Percentiles rank a stretch among this genome's conserved stretches.
Evolutionary conservation across 805 yeast species (phyloP).

Genomic region (Teunomyces lycoperdinae): DNA sequence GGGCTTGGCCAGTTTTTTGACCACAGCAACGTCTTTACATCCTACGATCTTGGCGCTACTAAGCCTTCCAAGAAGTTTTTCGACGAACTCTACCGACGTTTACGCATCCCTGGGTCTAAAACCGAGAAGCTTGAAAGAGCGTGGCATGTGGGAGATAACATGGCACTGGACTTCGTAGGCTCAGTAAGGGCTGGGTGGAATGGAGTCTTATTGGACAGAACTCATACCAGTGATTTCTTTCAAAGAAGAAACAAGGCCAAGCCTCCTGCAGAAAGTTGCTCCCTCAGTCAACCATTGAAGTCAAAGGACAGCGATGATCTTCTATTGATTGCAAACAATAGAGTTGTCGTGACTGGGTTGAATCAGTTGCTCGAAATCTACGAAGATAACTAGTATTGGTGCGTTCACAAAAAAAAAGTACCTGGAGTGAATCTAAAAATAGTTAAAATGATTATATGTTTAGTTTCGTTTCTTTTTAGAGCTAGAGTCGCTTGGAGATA

Average conservation of each 20-base stretch:
- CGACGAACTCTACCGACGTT: constrained; percentile 23
- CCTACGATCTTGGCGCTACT: constrained; percentile 52
- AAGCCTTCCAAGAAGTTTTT: constrained; percentile 56
- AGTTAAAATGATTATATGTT: not conserved
- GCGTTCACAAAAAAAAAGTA: not conserved
- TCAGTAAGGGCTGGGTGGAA: constrained; percentile 59
- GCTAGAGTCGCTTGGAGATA: not conserved
- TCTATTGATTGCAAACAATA: constrained; percentile 32
- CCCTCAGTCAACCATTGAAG: constrained; percentile 4
- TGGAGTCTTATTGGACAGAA: constrained; percentile 54
- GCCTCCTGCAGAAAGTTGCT: constrained; percentile 8
- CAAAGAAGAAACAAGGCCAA: constrained; percentile 2
- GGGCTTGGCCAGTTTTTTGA: constrained; percentile 42
- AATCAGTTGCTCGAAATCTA: constrained; percentile 12
- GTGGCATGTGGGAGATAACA: constrained; percentile 73
- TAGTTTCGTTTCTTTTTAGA: not conserved
- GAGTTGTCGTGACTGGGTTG: constrained; percentile 25
- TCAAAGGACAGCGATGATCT: constrained; percentile 11
- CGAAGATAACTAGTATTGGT: not conserved
- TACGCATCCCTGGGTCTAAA: constrained; percentile 5
- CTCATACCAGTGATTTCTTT: constrained; percentile 16
- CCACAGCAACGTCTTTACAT: constrained; percentile 40
- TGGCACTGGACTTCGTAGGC: constrained; percentile 52
- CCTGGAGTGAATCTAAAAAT: not conserved
- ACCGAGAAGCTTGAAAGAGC: constrained; percentile 20